phyloP scores from a whole-genome alignment of 176 grass and related monocot species.

The Ampelocalamus luodianensis region DNA sequence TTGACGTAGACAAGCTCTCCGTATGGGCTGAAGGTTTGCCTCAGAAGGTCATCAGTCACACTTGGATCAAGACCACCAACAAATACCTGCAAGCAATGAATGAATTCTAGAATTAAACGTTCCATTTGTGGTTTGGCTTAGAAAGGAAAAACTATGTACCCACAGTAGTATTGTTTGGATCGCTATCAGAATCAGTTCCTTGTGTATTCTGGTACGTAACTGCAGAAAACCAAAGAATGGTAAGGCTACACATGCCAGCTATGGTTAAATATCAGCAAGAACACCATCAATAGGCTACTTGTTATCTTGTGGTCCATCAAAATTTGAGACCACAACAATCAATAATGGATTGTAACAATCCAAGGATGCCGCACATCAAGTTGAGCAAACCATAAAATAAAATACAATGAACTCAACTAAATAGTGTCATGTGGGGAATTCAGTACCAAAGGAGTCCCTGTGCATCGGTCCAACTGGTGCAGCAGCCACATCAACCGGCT shows the following conservation, averaged over 20 bases:
- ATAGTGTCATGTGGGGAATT: background rate
- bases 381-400: background rate
- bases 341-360: background rate
- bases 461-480: no score
- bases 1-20: slow-evolving; percentile 65
- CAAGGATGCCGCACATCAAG: background rate
- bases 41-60: slow-evolving; percentile 58
- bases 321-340: slow-evolving; percentile 4
- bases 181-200: slow-evolving; percentile 54
- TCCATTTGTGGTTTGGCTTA: background rate
- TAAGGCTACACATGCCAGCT: background rate
- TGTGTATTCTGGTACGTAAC: slow-evolving; percentile 48
- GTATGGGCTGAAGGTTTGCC: slow-evolving; percentile 57
- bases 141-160: slow-evolving; percentile 32
- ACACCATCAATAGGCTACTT: background rate
- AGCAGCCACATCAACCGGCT: no score
- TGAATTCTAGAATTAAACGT: background rate
- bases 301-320: background rate
- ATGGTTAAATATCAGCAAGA: background rate
- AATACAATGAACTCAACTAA: background rate
- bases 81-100: slow-evolving; percentile 57
- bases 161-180: slow-evolving; percentile 65
- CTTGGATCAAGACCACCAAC: slow-evolving; percentile 66
- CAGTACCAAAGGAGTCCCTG: no score
- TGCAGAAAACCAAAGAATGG: slow-evolving; percentile 40